Evolutionary conservation across 768 basidiomycete genomes (phyloP), one percentile per base, ranked within the genome.

Genomic region (Chalciporus chontae): DNA sequence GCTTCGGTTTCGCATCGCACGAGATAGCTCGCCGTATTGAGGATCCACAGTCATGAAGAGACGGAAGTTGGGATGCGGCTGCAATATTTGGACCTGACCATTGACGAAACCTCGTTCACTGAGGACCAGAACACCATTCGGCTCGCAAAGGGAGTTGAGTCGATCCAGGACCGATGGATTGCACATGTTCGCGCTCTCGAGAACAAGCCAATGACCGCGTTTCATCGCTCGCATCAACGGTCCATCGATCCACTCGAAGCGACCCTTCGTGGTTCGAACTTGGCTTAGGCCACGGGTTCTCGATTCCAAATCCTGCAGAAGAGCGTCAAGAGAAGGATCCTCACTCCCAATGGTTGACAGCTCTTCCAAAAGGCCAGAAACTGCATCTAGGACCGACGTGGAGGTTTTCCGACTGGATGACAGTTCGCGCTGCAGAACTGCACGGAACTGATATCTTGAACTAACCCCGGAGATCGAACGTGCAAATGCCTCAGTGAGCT

Each of bases 1-100:
- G 15, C 95, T 95, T 49, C 96, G 83, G 69, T 99, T 99, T 21
- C 96, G 87, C 96, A 99, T 99, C 2, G 96, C 96, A 32, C 96
- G 79, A 2, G 96, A 98, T 10, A 98, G 73, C 69, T 99, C 96
- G 40, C 96, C 96, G 53, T 86, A 78, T 53, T 85, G 84, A 24
- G 92, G 89, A 63, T 99, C 91, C 45, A 94, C 83, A 2, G 85
- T 81, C 93, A 99, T 95, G 70, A 98, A 87, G 5, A 99, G 73
- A 23, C 94, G 80, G 71, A 99, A 99, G 57, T 85, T 75, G 2
- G 87, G 83, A 64, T 98, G 94, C 2, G 96, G 94, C 37, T 69
- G 73, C 54, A 98, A 70, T 45, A 83, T 66, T 58, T 92, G 82
- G 3, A 93, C 81, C 18, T 74, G 69, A 21, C 90, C 93, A 51